Base-by-base conservation (phyloP, 768 basidiomycete species). In the Lentinula detonsa region DNA sequence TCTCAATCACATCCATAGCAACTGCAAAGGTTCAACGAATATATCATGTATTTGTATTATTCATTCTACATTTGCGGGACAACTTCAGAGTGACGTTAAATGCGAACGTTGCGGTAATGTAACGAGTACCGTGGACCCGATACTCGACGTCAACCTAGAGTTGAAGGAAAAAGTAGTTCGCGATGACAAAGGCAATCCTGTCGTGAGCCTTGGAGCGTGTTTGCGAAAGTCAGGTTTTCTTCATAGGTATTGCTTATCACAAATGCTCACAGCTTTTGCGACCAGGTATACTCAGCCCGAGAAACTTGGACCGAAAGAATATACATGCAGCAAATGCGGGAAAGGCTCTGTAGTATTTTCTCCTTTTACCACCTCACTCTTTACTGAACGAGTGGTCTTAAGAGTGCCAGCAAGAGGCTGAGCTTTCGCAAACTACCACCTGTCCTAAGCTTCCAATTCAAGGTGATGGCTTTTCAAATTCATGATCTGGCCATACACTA, bases 391-490 rank as follows among this genome's bases (percentile, higher is more conserved):
- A 15, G 49, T 60, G 35, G 23, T 50, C 16, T 49, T 11, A 70
- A 92, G 83, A 86, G 89, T 65, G 91, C 90, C 0, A 92, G 85
- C 65, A 94, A 95, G 69, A 86, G 91, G 6, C 76, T 98, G 54
- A 91, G 89, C 65, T 87, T 98, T 65, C 85, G 83, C 54, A 89
- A 87, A 65, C 78, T 98, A 7, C 95, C 96, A 0, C 88, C 91
- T 0, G 94, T 96, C 0, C 76, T 98, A 51, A 92, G 90, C 65
- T 92, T 98, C 66, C 96, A 98, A 70, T 88, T 98, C 78, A 98
- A 98, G 82, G 95, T 91, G 61, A 55, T 65, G 18, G n/a, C 34
- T 13, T 16, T 28, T 35, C 35, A 39, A 13, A 5, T 15, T 28
- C 31, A 8, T 35, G 51, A 52, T 1, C 10, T 34, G 55, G 2